phyloP scores from a whole-genome alignment of 208 protist species.

The Leishmania turanica region DNA sequence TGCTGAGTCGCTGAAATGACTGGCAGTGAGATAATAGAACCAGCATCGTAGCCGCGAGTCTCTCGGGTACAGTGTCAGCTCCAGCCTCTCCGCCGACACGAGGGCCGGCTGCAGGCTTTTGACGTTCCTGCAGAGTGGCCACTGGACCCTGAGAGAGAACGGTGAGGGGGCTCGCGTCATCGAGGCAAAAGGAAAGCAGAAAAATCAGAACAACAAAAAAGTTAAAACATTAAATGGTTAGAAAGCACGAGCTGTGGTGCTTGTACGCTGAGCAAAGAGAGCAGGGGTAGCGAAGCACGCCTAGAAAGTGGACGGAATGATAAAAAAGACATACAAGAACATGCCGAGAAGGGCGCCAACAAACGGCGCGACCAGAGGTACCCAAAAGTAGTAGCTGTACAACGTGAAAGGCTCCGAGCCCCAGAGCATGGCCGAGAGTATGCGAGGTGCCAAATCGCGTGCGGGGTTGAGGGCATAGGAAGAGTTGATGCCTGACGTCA shows the following conservation, averaged over 20 bases:
- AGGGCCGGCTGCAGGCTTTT: background rate
- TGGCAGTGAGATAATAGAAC: background rate
- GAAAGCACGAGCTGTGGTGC: background rate
- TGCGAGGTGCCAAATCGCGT: constrained; percentile 49
- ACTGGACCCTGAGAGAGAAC: background rate
- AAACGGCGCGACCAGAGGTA: constrained; percentile 38
- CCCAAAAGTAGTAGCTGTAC: constrained; percentile 52
- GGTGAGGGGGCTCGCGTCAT: background rate
- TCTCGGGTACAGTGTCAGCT: background rate
- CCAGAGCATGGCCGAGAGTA: constrained; percentile 45
- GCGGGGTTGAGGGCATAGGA: constrained; percentile 57
- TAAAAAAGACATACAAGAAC: constrained; percentile 50
- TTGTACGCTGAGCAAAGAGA: background rate
- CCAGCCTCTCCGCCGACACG: too few relatives aligned
- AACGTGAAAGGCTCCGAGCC: constrained; percentile 37
- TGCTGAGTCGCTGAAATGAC: background rate
- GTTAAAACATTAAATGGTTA: background rate
- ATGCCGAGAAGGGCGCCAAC: constrained; percentile 38
- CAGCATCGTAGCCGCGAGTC: background rate
- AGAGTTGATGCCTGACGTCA: constrained; percentile 42
- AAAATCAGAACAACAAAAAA: background rate
- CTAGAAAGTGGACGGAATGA: constrained; percentile 23
- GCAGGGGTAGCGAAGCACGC: background rate
- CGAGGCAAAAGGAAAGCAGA: background rate
- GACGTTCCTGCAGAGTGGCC: background rate